Evolutionary conservation across 2,329 filamentous ascomycete genomes (phyloP), one percentile per base, ranked within the genome.

Genomic region (Colletotrichum kahawae): DNA sequence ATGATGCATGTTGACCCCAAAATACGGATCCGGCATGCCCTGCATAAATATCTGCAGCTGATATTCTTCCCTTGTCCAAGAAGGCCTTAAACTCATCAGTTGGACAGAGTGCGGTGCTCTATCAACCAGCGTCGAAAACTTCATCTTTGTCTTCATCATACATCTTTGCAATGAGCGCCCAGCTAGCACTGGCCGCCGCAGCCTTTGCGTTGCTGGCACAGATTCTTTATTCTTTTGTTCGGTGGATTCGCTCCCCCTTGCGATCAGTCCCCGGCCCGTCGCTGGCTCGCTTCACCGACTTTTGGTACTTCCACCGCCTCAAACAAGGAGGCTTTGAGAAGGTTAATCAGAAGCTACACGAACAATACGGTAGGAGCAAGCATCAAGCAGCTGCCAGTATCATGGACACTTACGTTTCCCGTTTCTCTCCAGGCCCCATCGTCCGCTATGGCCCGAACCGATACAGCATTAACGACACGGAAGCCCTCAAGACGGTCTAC

Each of bases 381-480:
- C 9, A 12, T 13, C 56, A 7, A 12, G n/a, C 18, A 7, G 38
- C 18, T 43, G 38, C 1, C 38, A 43, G 8, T 0, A 43, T 1
- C 18, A 43, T 43, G 27, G 0, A 14, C 21, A 3, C n/a, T 56
- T 7, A 24, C 24, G 1, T 4, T 36, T 51, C 21, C 21, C n/a
- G n/a, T 6, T 24, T 60, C 18, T 48, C 21, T 13, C n/a, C 18
- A 82, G 84, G 84, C 0, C 75, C 82, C 0, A 79, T 90, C 21
- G 83, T 89, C 1, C 86, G 88, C 0, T 84, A 89, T 70, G 86
- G 85, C 0, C 88, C 87, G 0, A 83, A 87, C 33, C 84, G 88
- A 13, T 89, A 88, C 70, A 87, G 85, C 36, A 81, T 90, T 73
- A 82, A 82, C 43, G 84, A 88, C 67, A 78, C 82, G 0, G 78